Percentiles rank a stretch among this genome's conserved stretches.
Conservation (phyloP, 2,329 filamentous ascomycete species). For the Hypoxylon sp. region DNA sequence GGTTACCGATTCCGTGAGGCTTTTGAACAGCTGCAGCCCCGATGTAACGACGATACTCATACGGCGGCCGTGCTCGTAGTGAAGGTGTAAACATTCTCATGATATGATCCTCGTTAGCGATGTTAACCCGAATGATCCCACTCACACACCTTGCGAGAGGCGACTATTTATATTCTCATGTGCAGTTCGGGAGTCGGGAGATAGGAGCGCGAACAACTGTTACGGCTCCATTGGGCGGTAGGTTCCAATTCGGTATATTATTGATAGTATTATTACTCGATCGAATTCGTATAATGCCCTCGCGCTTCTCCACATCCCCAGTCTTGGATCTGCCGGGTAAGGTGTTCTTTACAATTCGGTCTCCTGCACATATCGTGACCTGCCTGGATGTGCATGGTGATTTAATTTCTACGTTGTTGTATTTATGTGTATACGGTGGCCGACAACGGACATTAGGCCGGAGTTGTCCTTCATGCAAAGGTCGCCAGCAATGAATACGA, state of each 20-base stretch:
- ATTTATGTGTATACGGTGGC: constrained; percentile 6
- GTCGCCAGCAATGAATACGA: constrained; percentile 9
- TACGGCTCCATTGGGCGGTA: not conserved
- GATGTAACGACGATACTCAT: constrained; percentile 32
- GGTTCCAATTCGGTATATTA: constrained; percentile 1
- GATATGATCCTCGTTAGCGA: not conserved
- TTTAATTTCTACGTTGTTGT: constrained; percentile 8
- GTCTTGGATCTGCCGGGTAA: constrained; percentile 19
- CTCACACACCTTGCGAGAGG: constrained; percentile 16
- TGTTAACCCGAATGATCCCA: constrained; percentile 27
- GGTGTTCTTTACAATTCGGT: constrained; percentile 12
- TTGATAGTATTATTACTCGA: constrained; percentile 4
- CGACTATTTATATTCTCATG: constrained; percentile 29
- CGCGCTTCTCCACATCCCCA: constrained; percentile 1
- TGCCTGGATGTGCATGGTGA: constrained; percentile 6
- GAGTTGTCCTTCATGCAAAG: not conserved
- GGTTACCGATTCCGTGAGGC: constrained; percentile 17
- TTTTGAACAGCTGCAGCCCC: not conserved
- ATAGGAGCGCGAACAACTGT: constrained; percentile 13
- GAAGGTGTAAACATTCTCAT: not conserved
- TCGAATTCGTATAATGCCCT: constrained; percentile 12
- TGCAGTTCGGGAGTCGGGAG: constrained; percentile 32
- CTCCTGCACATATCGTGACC: not conserved
- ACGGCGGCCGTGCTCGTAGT: constrained; percentile 21
- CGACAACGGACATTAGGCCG: constrained; percentile 16